Conservation (phyloP, 768 basidiomycete genomes). For the Boletus edulis region DNA sequence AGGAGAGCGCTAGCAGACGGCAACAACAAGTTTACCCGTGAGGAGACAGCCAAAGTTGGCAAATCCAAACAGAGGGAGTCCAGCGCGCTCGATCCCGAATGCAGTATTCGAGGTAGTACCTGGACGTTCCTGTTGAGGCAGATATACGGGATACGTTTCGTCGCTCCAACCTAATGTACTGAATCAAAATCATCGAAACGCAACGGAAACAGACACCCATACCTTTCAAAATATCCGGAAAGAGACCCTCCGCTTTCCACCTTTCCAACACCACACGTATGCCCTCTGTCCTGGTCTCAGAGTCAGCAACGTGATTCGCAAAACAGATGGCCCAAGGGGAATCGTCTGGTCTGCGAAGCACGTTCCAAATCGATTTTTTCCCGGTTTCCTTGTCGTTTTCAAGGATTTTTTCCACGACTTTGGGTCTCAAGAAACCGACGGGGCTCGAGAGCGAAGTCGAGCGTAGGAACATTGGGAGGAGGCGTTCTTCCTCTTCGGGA, state of each 20-base stretch:
- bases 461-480: constrained; percentile 21
- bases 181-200: not conserved
- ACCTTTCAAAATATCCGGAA: constrained; percentile 23
- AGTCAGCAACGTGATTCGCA: constrained; percentile 14
- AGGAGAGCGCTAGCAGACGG: not conserved
- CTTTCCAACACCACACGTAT: constrained; percentile 8
- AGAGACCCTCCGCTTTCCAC: constrained; percentile 18
- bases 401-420: constrained; percentile 12
- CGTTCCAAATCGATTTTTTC: constrained; percentile 15
- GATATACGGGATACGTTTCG: constrained; percentile 26
- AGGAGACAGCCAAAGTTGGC: constrained; percentile 44
- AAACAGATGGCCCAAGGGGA: constrained; percentile 23
- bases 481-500: constrained; percentile 15
- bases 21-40: constrained; percentile 28
- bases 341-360: constrained; percentile 12
- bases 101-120: constrained; percentile 14
- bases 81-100: constrained; percentile 43
- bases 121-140: constrained; percentile 9
- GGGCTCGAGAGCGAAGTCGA: constrained; percentile 10
- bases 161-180: constrained; percentile 20
- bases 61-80: constrained; percentile 44
- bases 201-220: not conserved
- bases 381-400: constrained; percentile 4
- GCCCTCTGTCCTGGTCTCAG: constrained; percentile 13
- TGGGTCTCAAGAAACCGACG: constrained; percentile 20